phyloP scores from a whole-genome alignment of 2,329 filamentous ascomycete genomes.

The Sodiomyces alkalinus region DNA sequence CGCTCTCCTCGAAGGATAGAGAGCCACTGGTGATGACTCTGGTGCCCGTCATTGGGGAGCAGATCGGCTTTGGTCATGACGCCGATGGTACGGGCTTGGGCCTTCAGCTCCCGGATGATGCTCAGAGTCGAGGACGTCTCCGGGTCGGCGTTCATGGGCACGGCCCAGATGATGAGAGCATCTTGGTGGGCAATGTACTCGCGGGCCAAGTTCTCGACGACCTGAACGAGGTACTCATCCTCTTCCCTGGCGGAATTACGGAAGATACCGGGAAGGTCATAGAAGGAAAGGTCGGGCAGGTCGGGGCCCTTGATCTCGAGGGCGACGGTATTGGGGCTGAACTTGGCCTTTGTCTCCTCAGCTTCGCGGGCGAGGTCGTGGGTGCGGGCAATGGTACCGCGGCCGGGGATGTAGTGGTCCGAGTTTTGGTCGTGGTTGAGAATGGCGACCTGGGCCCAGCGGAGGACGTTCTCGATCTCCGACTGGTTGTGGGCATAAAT shows the following conservation, averaged over 20 bases:
- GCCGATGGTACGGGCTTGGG: constrained; percentile 47
- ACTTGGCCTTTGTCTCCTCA: constrained; percentile 41
- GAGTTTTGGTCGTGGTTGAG: constrained; percentile 48
- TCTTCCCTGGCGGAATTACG: constrained; percentile 47
- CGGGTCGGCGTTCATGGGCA: constrained; percentile 65
- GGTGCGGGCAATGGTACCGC: constrained; percentile 25
- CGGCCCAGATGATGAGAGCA: constrained; percentile 62
- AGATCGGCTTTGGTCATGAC: constrained; percentile 80
- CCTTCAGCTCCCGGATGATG: constrained; percentile 42
- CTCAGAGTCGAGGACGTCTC: constrained; percentile 59
- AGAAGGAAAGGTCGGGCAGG: constrained; percentile 64
- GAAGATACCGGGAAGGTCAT: constrained; percentile 74
- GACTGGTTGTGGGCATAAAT: constrained; percentile 35
- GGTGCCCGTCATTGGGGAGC: constrained; percentile 33
- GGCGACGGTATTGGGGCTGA: constrained; percentile 69
- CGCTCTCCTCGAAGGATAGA: constrained; percentile 46
- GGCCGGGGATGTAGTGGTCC: constrained; percentile 36
- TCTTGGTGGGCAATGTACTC: constrained; percentile 55
- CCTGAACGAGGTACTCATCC: constrained; percentile 52
- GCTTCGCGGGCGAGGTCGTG: constrained; percentile 18
- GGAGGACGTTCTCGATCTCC: constrained; percentile 52
- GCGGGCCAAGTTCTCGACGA: constrained; percentile 56
- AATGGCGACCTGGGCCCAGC: constrained; percentile 63
- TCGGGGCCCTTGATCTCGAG: constrained; percentile 59
- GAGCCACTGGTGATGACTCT: constrained; percentile 39